phyloP scores from a whole-genome alignment of 78 protist genomes.

The Dictyostelium firmibasis region DNA sequence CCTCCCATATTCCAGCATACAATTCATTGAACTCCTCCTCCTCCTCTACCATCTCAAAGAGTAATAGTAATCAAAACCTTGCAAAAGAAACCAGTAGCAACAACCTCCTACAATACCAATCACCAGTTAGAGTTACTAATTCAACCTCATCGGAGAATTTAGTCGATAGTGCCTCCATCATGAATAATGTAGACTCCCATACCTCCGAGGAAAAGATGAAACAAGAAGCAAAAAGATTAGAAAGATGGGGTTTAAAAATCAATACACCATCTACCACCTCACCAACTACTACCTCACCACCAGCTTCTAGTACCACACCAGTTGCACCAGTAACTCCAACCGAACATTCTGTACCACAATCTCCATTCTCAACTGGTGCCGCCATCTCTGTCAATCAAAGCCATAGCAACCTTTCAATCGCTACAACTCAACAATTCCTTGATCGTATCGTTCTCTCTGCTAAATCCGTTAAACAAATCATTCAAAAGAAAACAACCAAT shows the following conservation, averaged over 20 bases:
- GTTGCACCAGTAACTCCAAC: background rate
- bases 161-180: conserved; percentile 35
- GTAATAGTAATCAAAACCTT: background rate
- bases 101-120: background rate
- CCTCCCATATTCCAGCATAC: background rate
- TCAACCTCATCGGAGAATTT: background rate
- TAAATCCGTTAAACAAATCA: conserved; percentile 44
- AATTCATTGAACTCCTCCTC: background rate
- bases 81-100: background rate
- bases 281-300: background rate
- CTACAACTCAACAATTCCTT: conserved; percentile 26
- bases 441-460: conserved; percentile 25
- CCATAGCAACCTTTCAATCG: background rate
- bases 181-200: conserved; percentile 19
- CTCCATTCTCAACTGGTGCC: background rate
- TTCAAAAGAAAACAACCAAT: conserved; percentile 46
- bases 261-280: background rate
- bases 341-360: conserved; percentile 2
- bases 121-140: background rate
- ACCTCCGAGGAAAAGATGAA: conserved; percentile 40
- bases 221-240: conserved; percentile 47
- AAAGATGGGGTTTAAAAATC: conserved; percentile 65
- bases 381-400: background rate
- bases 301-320: background rate
- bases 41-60: background rate